Evolutionary conservation across 2,329 filamentous ascomycete species (phyloP).

Genomic region (Canariomyces notabilis): DNA sequence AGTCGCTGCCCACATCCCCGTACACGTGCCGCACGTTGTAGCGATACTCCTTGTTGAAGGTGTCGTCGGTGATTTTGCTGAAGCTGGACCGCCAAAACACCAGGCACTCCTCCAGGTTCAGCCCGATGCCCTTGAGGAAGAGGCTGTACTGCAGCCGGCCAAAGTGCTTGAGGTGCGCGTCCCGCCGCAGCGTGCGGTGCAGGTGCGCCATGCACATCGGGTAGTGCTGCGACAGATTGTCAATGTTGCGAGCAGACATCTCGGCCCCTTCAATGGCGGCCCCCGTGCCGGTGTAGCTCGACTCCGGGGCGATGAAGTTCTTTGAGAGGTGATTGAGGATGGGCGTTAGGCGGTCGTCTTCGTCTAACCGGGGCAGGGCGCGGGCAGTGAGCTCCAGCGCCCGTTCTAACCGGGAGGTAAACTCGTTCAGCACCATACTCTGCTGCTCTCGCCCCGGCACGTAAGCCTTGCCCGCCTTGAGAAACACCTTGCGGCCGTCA

Average conservation of each 20-base stretch:
- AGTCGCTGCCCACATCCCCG: conserved; percentile 90
- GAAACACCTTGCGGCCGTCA: conserved; percentile 68
- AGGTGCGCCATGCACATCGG: conserved; percentile 92
- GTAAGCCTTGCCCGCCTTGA: conserved; percentile 81
- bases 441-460: conserved; percentile 83
- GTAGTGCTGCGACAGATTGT: conserved; percentile 74
- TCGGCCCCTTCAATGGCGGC: conserved; percentile 63
- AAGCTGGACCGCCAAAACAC: conserved; percentile 88
- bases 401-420: conserved; percentile 70
- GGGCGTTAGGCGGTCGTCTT: conserved; percentile 80
- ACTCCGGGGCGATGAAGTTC: conserved; percentile 89
- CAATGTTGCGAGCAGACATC: conserved; percentile 74
- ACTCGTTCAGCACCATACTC: conserved; percentile 86
- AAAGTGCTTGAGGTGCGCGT: conserved; percentile 87
- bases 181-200: conserved; percentile 78
- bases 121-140: conserved; percentile 92
- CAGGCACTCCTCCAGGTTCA: conserved; percentile 86
- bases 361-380: conserved; percentile 84
- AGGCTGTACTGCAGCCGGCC: conserved; percentile 91
- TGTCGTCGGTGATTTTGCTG: conserved; percentile 82
- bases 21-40: conserved; percentile 97
- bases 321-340: conserved; percentile 77
- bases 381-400: conserved; percentile 88
- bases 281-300: conserved; percentile 65
- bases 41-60: conserved; percentile 94